A percentile compares a stretch with the other conserved stretches of the same genome.
Evolutionary conservation across 805 yeast genomes (phyloP).

Genomic region (Starmerella davenportii): DNA sequence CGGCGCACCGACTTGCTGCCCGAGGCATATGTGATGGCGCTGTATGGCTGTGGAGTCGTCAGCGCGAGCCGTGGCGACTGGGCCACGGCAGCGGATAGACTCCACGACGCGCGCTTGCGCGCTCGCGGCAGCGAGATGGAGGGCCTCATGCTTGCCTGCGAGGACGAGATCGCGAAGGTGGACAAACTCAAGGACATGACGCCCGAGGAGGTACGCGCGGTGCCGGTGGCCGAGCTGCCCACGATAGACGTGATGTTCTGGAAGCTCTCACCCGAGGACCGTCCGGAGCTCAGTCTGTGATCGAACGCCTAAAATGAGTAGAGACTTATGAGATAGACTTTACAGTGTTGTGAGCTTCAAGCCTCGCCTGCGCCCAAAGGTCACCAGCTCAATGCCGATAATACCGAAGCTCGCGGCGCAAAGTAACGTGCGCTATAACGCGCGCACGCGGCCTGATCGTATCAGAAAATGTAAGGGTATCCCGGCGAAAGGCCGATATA

Average conservation of each 20-base stretch:
- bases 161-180: constrained; percentile 44
- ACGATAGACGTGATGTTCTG: constrained; percentile 14
- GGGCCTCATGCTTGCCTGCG: constrained; percentile 46
- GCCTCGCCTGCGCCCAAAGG: too few relatives aligned
- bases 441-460: too few relatives aligned
- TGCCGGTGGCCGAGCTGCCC: constrained; percentile 11
- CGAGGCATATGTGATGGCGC: constrained; percentile 60
- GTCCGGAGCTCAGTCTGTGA: constrained; percentile 5
- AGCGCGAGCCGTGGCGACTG: constrained; percentile 41
- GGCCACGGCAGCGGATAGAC: constrained; percentile 38
- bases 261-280: constrained; percentile 11
- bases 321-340: too few relatives aligned
- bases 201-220: constrained; percentile 2
- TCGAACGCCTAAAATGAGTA: too few relatives aligned
- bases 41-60: constrained; percentile 73
- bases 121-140: constrained; percentile 50
- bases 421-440: too few relatives aligned
- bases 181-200: constrained; percentile 12
- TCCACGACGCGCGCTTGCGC: constrained; percentile 52
- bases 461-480: too few relatives aligned
- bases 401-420: too few relatives aligned
- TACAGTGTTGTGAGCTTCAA: too few relatives aligned
- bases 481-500: too few relatives aligned
- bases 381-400: too few relatives aligned
- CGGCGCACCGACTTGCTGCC: constrained; percentile 24